These are phyloP conservation scores for Pichia heedii DNA, from an alignment of 805 yeast genomes.

Conservation along the genomic window DNA sequence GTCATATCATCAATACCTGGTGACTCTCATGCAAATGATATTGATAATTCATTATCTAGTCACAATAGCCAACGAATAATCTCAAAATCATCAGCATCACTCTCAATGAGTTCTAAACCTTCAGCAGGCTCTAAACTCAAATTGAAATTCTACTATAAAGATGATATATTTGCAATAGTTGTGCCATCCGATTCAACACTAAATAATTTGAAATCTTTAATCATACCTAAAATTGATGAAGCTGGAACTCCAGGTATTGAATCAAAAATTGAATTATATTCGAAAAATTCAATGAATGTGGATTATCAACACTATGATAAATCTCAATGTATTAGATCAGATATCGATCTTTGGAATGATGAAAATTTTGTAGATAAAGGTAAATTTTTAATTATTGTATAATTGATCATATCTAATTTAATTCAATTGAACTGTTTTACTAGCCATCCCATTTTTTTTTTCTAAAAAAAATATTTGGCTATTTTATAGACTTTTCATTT, in stretches of 20 bases:
- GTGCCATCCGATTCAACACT: conserved; percentile 21
- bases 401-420: too few relatives aligned
- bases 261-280: conserved; percentile 18
- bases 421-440: too few relatives aligned
- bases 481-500: too few relatives aligned
- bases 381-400: conserved; percentile 23
- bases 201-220: conserved; percentile 18
- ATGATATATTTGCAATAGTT: conserved; percentile 66
- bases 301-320: conserved; percentile 16
- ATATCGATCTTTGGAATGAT: conserved; percentile 20
- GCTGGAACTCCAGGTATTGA: conserved; percentile 18
- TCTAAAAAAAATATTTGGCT: too few relatives aligned
- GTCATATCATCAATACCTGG: neutral
- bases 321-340: conserved; percentile 16
- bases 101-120: neutral
- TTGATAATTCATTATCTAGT: neutral
- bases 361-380: conserved; percentile 26
- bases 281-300: conserved; percentile 21
- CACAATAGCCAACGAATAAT: neutral
- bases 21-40: too few relatives aligned
- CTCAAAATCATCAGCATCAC: neutral
- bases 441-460: too few relatives aligned
- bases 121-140: conserved; percentile 34
- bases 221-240: conserved; percentile 27
- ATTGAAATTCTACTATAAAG: conserved; percentile 68